Evolutionary conservation across 768 basidiomycete species (phyloP).

Genomic region (Multifurca ochricompacta): DNA sequence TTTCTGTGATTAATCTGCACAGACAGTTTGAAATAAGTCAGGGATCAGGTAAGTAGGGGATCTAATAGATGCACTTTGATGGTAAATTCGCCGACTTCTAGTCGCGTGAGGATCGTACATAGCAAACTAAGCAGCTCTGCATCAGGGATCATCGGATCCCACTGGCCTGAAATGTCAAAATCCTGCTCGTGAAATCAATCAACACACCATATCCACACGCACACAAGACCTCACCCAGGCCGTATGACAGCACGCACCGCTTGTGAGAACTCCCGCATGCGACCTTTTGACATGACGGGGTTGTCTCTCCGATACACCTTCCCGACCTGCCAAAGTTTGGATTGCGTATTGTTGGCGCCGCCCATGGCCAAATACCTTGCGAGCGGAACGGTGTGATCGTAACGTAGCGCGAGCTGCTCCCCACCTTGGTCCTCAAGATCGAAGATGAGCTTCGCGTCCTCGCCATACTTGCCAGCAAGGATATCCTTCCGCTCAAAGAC

Average conservation of each 20-base stretch:
- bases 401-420: constrained; percentile 87
- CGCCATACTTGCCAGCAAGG: constrained; percentile 93
- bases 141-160: constrained; percentile 98
- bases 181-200: constrained; percentile 46
- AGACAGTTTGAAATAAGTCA: background rate
- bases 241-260: constrained; percentile 48
- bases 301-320: constrained; percentile 97
- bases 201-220: background rate
- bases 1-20: constrained; percentile 88
- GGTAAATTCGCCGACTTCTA: constrained; percentile 92
- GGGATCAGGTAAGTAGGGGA: background rate
- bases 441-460: constrained; percentile 95
- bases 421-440: constrained; percentile 97
- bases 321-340: constrained; percentile 96
- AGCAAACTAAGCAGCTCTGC: constrained; percentile 81
- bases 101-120: constrained; percentile 68
- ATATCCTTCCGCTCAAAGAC: constrained; percentile 98
- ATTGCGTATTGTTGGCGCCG: constrained; percentile 61
- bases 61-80: constrained; percentile 57
- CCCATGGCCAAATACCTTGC: constrained; percentile 95
- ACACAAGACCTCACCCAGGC: background rate
- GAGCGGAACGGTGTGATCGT: constrained; percentile 96
- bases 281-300: constrained; percentile 95
- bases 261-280: constrained; percentile 98
- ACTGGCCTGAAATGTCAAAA: constrained; percentile 86